Evolutionary conservation across 805 yeast species (phyloP).

Genomic region (Candida tibetensis): DNA sequence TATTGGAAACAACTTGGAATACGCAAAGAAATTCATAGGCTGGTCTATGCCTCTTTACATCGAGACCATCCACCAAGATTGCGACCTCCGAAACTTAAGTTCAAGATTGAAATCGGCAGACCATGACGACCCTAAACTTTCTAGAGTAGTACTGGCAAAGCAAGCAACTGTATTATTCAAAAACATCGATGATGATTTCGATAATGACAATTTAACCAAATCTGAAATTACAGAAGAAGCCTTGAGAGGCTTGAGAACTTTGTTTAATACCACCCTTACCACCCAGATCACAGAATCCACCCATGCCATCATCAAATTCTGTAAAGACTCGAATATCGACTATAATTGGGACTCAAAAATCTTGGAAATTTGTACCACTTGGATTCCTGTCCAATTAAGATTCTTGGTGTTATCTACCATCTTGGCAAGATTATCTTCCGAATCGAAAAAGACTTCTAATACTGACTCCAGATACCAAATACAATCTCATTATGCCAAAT

Average conservation of each 20-base stretch:
- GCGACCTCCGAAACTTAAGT: slow-evolving; percentile 18
- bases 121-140: slow-evolving; percentile 23
- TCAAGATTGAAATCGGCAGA: slow-evolving; percentile 24
- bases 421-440: slow-evolving; percentile 25
- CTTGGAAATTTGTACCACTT: slow-evolving; percentile 63
- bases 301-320: slow-evolving; percentile 43
- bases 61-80: slow-evolving; percentile 27
- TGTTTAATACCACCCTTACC: slow-evolving; percentile 62
- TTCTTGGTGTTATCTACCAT: slow-evolving; percentile 57
- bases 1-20: slow-evolving; percentile 29
- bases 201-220: slow-evolving; percentile 34
- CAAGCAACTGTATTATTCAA: slow-evolving; percentile 12
- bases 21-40: slow-evolving; percentile 28
- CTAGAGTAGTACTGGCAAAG: slow-evolving; percentile 26
- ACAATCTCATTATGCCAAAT: slow-evolving; percentile 42
- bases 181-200: slow-evolving; percentile 25
- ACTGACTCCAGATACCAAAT: slow-evolving; percentile 11
- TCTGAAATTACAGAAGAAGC: slow-evolving; percentile 47
- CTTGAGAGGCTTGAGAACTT: slow-evolving; percentile 48
- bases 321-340: slow-evolving; percentile 28
- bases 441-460: slow-evolving; percentile 17
- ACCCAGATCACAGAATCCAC: slow-evolving; percentile 61
- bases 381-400: slow-evolving; percentile 78
- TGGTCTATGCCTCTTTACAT: slow-evolving; percentile 39
- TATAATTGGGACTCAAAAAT: slow-evolving; percentile 54